A percentile compares a stretch with the other conserved stretches of the same genome.
Evolutionary conservation across 2,329 filamentous ascomycete genomes (phyloP).

Genomic region (Magnaporthiopsis poae): DNA sequence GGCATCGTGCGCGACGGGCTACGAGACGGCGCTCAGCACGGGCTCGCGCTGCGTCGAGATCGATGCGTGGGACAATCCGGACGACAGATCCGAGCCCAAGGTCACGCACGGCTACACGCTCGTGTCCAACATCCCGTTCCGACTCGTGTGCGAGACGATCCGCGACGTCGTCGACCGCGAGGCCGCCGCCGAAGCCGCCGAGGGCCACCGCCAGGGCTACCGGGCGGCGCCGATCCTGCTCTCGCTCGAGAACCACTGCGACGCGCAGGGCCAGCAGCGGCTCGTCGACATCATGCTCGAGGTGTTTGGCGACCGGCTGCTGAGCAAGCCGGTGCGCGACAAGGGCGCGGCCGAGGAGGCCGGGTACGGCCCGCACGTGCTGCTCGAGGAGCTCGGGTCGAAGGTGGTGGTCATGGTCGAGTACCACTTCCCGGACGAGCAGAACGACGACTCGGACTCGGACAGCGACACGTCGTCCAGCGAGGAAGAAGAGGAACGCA

Average conservation of each 20-base stretch:
- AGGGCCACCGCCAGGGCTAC: slow-evolving; percentile 25
- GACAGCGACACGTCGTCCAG: slow-evolving; percentile 23
- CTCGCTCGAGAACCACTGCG: slow-evolving; percentile 60
- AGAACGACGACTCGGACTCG: slow-evolving; percentile 25
- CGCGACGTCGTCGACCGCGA: slow-evolving; percentile 53
- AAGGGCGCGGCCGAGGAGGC: slow-evolving; percentile 47
- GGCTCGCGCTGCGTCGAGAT: slow-evolving; percentile 65
- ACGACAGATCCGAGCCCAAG: slow-evolving; percentile 45
- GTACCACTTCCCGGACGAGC: slow-evolving; percentile 49
- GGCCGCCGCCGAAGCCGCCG: slow-evolving; percentile 27
- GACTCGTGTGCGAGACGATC: slow-evolving; percentile 55
- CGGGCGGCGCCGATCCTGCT: slow-evolving; percentile 49
- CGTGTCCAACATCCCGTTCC: slow-evolving; percentile 56
- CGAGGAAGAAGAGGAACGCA: slow-evolving; percentile 16
- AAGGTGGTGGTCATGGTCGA: slow-evolving; percentile 61
- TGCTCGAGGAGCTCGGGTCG: slow-evolving; percentile 47
- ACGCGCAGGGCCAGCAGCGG: slow-evolving; percentile 46
- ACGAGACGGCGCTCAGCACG: slow-evolving; percentile 50
- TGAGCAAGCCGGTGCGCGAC: slow-evolving; percentile 46
- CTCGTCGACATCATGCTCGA: slow-evolving; percentile 57
- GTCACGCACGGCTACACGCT: slow-evolving; percentile 62
- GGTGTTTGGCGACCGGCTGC: slow-evolving; percentile 49
- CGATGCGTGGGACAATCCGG: slow-evolving; percentile 58
- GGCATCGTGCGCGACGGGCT: slow-evolving; percentile 50
- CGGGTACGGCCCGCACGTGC: slow-evolving; percentile 42